A percentile compares a stretch with the other conserved stretches of the same genome.
Conservation (phyloP, 2,329 filamentous ascomycete genomes). For the Biscogniauxia sp. region DNA sequence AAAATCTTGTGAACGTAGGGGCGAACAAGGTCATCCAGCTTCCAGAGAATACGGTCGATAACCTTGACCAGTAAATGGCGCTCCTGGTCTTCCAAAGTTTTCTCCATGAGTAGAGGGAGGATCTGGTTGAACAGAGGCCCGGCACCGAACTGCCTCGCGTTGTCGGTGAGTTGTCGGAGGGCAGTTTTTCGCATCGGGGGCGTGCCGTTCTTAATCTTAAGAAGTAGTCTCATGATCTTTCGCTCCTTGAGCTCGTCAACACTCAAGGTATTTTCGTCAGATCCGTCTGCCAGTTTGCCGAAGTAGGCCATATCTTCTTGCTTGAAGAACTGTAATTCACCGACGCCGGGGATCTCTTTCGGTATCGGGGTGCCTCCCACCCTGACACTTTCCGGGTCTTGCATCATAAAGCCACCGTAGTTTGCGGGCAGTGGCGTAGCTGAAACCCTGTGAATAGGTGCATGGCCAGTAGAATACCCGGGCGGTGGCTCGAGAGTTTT, state of each 20-base stretch:
- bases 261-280: conserved; percentile 85
- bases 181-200: conserved; percentile 98
- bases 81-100: conserved; percentile 95
- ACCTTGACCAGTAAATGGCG: conserved; percentile 98
- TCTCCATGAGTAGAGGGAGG: conserved; percentile 94
- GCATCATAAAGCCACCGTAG: conserved; percentile 85
- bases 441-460: conserved; percentile 72
- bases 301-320: conserved; percentile 99
- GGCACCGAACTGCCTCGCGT: conserved; percentile 92
- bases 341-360: conserved; percentile 92
- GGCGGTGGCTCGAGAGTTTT: conserved; percentile 87
- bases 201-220: conserved; percentile 99
- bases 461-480: conserved; percentile 82
- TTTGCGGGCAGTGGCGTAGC: conserved; percentile 71
- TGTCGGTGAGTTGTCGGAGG: conserved; percentile 93
- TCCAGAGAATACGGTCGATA: conserved; percentile 97
- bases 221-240: conserved; percentile 94
- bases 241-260: conserved; percentile 96
- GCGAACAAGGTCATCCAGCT: conserved; percentile 92
- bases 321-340: conserved; percentile 97
- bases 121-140: conserved; percentile 97
- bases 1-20: conserved; percentile 98
- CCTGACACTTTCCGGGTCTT: conserved; percentile 83
- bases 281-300: conserved; percentile 91
- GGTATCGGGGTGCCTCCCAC: conserved; percentile 86